These are phyloP conservation scores for Rhodofomes roseus DNA, from an alignment of 1,284 basidiomycete species.

Conservation along the genomic window DNA sequence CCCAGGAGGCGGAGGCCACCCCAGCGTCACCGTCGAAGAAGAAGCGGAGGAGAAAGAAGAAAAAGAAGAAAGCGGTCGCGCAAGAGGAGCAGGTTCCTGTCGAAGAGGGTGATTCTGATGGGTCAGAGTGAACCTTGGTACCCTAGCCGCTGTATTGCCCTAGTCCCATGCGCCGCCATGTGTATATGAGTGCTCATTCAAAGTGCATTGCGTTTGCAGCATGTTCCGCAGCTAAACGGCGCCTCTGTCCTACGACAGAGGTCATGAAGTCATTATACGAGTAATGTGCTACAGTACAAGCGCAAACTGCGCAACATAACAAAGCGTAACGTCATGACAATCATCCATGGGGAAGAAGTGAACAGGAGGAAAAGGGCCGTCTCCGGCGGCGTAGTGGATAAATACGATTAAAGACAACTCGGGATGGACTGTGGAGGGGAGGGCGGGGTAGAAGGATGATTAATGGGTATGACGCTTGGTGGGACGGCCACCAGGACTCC, in stretches of 20 bases:
- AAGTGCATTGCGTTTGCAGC: not conserved
- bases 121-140: not conserved
- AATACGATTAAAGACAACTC: not conserved
- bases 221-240: not conserved
- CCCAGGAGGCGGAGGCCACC: not conserved
- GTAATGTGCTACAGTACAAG: not conserved
- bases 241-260: not conserved
- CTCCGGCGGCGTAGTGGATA: not conserved
- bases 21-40: not conserved
- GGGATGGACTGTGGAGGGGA: not conserved
- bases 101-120: not conserved
- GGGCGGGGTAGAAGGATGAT: not conserved
- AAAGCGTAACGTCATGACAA: not conserved
- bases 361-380: not conserved
- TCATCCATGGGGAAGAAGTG: not conserved
- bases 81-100: not conserved
- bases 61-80: not conserved
- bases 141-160: not conserved
- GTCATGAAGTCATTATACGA: not conserved
- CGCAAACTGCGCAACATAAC: not conserved
- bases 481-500: not conserved
- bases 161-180: too few species aligned
- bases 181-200: too few species aligned
- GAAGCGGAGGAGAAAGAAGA: conserved; percentile 2
- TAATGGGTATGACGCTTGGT: not conserved